These are phyloP conservation scores for Psilocybe sp. DNA, from an alignment of 768 basidiomycete species.

Conservation along the genomic window DNA sequence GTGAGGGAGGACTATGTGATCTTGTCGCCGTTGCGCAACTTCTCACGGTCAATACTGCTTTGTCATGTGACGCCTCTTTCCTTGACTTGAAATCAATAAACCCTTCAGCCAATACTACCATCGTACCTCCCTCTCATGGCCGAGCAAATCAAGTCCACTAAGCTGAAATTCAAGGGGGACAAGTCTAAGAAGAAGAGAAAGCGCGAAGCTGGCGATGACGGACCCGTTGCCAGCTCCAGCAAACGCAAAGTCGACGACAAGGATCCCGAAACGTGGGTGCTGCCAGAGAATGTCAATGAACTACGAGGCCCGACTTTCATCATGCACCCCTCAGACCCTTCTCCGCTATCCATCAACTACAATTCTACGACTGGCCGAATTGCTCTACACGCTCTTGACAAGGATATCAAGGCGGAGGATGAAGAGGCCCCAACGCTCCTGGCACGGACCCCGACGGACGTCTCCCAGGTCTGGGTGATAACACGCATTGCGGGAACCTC, in stretches of 20 bases:
- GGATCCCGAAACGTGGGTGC: constrained; percentile 75
- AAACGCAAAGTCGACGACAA: constrained; percentile 57
- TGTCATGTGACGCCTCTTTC: constrained; percentile 34
- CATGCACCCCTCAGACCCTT: constrained; percentile 77
- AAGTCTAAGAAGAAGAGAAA: constrained; percentile 82
- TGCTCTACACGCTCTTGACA: constrained; percentile 62
- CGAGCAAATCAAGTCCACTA: constrained; percentile 58
- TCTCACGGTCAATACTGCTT: constrained; percentile 33
- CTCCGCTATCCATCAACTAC: constrained; percentile 73
- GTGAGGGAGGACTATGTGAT: constrained; percentile 34
- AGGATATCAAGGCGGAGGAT: constrained; percentile 42
- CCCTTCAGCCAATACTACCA: not conserved
- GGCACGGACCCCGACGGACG: constrained; percentile 73
- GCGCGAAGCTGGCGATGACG: constrained; percentile 54
- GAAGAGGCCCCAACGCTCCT: constrained; percentile 46
- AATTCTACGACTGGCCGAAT: constrained; percentile 74
- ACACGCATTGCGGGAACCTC: constrained; percentile 82
- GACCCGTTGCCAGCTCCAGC: constrained; percentile 39
- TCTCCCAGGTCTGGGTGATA: constrained; percentile 88
- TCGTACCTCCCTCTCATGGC: constrained; percentile 21
- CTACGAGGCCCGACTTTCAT: constrained; percentile 89
- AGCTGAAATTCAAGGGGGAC: constrained; percentile 88
- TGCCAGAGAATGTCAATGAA: constrained; percentile 67
- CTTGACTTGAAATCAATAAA: not conserved
- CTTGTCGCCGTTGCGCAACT: constrained; percentile 17